Percentiles rank a stretch among this genome's conserved stretches.
These are phyloP conservation scores for Basipetospora chlamydospora DNA, from an alignment of 2,329 filamentous ascomycete species.

Conservation along the genomic window DNA sequence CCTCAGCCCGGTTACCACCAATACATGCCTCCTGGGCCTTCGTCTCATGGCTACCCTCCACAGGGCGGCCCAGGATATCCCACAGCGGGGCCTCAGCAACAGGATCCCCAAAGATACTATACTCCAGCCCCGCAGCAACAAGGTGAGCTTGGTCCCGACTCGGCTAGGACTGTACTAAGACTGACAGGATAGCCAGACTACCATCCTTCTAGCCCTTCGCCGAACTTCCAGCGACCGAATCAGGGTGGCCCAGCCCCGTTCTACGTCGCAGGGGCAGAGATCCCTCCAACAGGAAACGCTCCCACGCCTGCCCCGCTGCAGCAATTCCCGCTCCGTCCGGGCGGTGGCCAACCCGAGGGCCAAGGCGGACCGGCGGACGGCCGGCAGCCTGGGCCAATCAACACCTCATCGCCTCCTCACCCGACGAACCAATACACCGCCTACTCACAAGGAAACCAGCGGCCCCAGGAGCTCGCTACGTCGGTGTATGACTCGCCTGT, in stretches of 20 bases:
- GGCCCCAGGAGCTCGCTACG: conserved; percentile 63
- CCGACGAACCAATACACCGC: conserved; percentile 29
- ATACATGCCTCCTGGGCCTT: conserved; percentile 38
- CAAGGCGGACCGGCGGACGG: conserved; percentile 12
- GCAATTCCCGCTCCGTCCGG: conserved; percentile 31
- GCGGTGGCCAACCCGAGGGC: conserved; percentile 16
- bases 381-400: conserved; percentile 34
- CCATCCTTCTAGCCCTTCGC: conserved; percentile 26
- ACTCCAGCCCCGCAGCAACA: conserved; percentile 35
- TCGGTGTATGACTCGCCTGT: conserved; percentile 65
- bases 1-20: conserved; percentile 65
- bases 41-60: conserved; percentile 29
- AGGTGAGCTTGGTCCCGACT: not conserved
- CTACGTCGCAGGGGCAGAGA: conserved; percentile 47
- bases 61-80: conserved; percentile 21
- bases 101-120: conserved; percentile 58
- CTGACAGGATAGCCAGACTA: not conserved
- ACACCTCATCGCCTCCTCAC: conserved; percentile 35
- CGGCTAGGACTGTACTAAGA: no score
- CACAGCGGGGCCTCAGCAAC: conserved; percentile 27
- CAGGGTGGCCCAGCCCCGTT: conserved; percentile 42
- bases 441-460: conserved; percentile 34
- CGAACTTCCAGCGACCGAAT: conserved; percentile 38
- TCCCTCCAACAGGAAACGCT: conserved; percentile 21
- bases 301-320: conserved; percentile 20